Evolutionary conservation across 805 yeast species (phyloP), one percentile per base, ranked within the genome.

Genomic region (Candida montana): DNA sequence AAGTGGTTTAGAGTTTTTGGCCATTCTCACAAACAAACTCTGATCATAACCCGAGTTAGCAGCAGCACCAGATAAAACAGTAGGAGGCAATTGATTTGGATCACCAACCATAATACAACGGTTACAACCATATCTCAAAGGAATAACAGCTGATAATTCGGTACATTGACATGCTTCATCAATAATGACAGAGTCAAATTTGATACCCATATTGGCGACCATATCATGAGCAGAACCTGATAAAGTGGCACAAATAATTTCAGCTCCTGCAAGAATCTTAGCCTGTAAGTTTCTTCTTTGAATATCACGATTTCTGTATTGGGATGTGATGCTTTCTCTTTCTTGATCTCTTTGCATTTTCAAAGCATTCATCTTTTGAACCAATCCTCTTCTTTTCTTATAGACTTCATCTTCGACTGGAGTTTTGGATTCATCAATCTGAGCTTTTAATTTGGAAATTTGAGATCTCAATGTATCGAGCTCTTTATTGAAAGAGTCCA

Each of bases 141-240:
- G 99, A 53, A 91, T 91, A 20, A 93, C 74, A 0, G 95, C 85
- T 7, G 96, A 87, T 28, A 91, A 59, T 58, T 91, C 99, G 31
- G 93, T 90, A 77, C 95, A 84, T 62, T 91, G 99, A 51, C 97
- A 95, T 2, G 99, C 99, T 62, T 91, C 99, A 67, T 91, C 99
- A 46, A 91, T 82, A 38, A 91, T 81, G 2, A 93, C 97, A 4
- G 95, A 87, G 37, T 85, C 95, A 58, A 93, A 91, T 33, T 76
- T 75, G 54, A 88, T 73, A 9, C 88, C 79, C 57, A 91, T 65
- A 33, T 79, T 72, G 0, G 88, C 79, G 31, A 91, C 70, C 45
- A 88, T 77, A 48, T 86, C 93, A 65, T 89, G 96, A 0, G 98
- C 96, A 4, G 96, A 79, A 23, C 97, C 98, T 0, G 97, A 90